Conservation (phyloP, 2,329 filamentous ascomycete genomes). For the Xylogone sp. region DNA sequence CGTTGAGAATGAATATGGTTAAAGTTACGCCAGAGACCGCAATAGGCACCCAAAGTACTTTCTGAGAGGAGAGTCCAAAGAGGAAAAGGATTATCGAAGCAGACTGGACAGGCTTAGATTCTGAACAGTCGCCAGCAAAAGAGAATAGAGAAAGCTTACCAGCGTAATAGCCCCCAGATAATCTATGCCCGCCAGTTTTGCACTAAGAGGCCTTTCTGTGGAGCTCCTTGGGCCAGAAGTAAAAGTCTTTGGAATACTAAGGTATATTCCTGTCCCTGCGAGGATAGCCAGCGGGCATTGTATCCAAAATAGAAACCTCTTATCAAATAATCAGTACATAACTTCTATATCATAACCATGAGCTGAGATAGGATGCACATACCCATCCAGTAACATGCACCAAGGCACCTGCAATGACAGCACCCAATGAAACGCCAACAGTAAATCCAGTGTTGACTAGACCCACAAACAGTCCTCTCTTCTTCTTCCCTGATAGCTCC, state of each 20-base stretch:
- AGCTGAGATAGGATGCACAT: too few species aligned
- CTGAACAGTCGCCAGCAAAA: not conserved
- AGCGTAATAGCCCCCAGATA: constrained; percentile 69
- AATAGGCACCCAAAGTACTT: constrained; percentile 57
- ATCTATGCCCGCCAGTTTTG: constrained; percentile 65
- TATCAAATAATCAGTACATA: constrained; percentile 13
- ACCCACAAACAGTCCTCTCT: constrained; percentile 70
- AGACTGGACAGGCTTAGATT: constrained; percentile 40
- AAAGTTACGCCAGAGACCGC: constrained; percentile 50
- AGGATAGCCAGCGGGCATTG: constrained; percentile 63
- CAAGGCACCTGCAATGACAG: constrained; percentile 64
- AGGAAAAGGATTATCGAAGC: constrained; percentile 68
- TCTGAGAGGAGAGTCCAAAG: constrained; percentile 62
- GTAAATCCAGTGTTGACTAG: constrained; percentile 72
- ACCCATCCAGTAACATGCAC: constrained; percentile 67
- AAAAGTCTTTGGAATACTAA: constrained; percentile 56
- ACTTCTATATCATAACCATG: not conserved
- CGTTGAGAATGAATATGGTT: constrained; percentile 55
- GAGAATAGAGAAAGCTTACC: constrained; percentile 35
- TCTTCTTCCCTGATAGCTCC: constrained; percentile 64
- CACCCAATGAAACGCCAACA: constrained; percentile 66
- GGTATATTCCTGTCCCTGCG: constrained; percentile 58
- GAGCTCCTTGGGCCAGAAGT: constrained; percentile 29
- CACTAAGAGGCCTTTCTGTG: constrained; percentile 32
- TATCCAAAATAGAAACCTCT: constrained; percentile 70